Evolutionary conservation across 2,329 filamentous ascomycete genomes (phyloP).

Genomic region (Aureobasidium sp.): DNA sequence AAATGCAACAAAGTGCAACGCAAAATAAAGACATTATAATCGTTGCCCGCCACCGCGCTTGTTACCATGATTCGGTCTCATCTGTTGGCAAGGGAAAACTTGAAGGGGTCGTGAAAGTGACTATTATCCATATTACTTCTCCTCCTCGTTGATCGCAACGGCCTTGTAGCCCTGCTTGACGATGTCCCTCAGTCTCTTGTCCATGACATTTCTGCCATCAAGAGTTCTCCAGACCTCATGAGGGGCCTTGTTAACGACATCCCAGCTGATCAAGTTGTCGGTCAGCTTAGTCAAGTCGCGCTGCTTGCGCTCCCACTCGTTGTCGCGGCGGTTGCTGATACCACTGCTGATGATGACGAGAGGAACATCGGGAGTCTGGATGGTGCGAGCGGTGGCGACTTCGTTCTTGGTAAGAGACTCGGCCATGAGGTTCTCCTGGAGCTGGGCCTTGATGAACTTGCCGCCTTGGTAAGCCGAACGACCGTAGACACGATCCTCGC

Average conservation of each 20-base stretch:
- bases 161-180: constrained; percentile 49
- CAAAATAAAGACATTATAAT: constrained; percentile 11
- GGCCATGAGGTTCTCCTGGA: constrained; percentile 94
- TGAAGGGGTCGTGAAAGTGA: background rate
- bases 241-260: constrained; percentile 85
- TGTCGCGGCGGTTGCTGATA: constrained; percentile 69
- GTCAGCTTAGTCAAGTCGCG: constrained; percentile 85
- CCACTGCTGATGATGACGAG: constrained; percentile 88
- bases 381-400: constrained; percentile 78
- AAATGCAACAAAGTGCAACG: background rate
- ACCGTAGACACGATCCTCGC: constrained; percentile 88
- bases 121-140: background rate
- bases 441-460: constrained; percentile 87
- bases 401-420: constrained; percentile 87
- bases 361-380: constrained; percentile 80
- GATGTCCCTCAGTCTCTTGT: constrained; percentile 79
- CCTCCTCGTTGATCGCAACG: constrained; percentile 7
- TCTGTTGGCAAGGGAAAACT: background rate
- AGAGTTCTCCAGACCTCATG: constrained; percentile 86
- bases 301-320: constrained; percentile 86
- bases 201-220: constrained; percentile 78
- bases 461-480: constrained; percentile 80
- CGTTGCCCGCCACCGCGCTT: background rate
- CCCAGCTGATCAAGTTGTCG: constrained; percentile 82
- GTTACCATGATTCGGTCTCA: background rate